Evolutionary conservation across 164 flowering plant species (phyloP).

Genomic region (Aristolochia californica): DNA sequence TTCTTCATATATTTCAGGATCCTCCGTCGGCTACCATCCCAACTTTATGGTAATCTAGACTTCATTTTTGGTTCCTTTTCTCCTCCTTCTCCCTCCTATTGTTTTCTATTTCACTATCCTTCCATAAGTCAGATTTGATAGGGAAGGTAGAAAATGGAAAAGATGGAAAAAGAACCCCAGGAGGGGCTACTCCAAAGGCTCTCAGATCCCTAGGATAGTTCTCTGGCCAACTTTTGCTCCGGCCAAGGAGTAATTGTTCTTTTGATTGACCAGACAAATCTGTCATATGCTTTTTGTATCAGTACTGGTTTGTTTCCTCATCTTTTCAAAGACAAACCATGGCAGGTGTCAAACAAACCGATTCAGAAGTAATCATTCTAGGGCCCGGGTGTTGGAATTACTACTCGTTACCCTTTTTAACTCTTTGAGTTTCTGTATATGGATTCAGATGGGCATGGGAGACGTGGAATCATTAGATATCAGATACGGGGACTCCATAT

Average conservation of each 20-base stretch:
- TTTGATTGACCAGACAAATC: no score
- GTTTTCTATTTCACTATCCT: no score
- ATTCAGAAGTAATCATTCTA: background rate
- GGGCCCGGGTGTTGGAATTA: background rate
- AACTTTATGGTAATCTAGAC: slow-evolving; percentile 30
- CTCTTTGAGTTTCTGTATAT: background rate
- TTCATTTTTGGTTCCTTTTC: background rate
- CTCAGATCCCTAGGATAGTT: no score
- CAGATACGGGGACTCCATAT: slow-evolving; percentile 47
- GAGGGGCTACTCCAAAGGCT: background rate
- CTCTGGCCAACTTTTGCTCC: no score
- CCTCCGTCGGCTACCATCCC: slow-evolving; percentile 34
- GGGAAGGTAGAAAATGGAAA: background rate
- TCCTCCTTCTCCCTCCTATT: background rate
- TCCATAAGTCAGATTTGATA: background rate
- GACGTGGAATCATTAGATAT: slow-evolving; percentile 41
- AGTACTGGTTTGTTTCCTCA: no score
- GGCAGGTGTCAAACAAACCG: background rate
- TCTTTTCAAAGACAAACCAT: background rate
- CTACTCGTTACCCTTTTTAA: no score
- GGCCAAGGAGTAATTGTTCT: no score
- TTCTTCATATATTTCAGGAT: slow-evolving; percentile 21
- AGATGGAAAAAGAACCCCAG: no score
- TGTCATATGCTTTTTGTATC: no score
- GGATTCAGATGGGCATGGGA: slow-evolving; percentile 43